A percentile compares a stretch with the other conserved stretches of the same genome.
phyloP scores from a whole-genome alignment of 129 eudicot species.

The Lactuca saligna region DNA sequence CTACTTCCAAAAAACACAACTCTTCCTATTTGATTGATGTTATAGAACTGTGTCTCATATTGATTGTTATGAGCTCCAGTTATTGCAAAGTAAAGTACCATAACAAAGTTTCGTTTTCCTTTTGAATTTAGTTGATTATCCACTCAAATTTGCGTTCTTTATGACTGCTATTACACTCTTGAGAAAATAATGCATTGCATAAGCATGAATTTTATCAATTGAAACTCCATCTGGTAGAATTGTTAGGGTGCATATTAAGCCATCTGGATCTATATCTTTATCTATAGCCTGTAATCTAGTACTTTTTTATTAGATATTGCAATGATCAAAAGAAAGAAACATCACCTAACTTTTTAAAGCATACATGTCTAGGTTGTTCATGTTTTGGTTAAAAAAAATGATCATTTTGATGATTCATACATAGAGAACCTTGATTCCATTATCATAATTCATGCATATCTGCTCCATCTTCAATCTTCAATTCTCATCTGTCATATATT shows the following conservation, averaged over 20 bases:
- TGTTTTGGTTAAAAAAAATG: neutral
- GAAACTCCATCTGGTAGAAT: slow-evolving; percentile 8
- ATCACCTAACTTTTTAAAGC: neutral
- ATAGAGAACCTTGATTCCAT: slow-evolving; percentile 1
- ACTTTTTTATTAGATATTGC: neutral
- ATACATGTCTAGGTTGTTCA: neutral
- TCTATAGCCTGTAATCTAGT: slow-evolving; percentile 2
- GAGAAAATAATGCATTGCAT: neutral
- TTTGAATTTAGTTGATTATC: no score
- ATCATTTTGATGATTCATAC: slow-evolving; percentile 8
- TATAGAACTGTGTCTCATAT: neutral
- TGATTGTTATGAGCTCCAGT: neutral
- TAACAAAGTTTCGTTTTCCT: neutral
- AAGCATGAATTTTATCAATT: neutral
- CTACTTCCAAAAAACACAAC: neutral
- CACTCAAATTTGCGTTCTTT: slow-evolving; percentile 10
- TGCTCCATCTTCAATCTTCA: slow-evolving; percentile 8
- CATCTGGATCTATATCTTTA: neutral
- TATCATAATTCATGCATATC: neutral
- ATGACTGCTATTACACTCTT: neutral
- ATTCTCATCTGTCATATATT: slow-evolving; percentile 1
- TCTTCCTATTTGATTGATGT: neutral
- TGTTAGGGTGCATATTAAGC: slow-evolving; percentile 13
- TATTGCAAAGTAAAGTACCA: neutral
- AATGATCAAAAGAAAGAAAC: neutral